Percentiles rank a stretch among this genome's conserved stretches.
Conservation (phyloP, 192 early-diverging fungal genomes). For the Linnemannia exigua region DNA sequence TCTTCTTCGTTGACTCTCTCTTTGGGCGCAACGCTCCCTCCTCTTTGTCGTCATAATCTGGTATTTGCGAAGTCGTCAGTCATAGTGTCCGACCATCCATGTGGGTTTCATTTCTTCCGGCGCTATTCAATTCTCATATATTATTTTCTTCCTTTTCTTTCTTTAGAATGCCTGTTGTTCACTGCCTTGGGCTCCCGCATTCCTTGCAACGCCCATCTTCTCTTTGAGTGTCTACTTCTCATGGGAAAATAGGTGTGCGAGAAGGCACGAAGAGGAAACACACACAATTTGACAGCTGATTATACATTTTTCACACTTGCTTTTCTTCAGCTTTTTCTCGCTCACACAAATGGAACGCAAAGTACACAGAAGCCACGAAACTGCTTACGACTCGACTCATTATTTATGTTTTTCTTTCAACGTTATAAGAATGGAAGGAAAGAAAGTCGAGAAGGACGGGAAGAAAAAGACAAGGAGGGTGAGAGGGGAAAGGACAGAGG, state of each 20-base stretch:
- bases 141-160: not conserved
- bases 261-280: too few species aligned
- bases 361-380: too few species aligned
- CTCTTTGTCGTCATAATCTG: not conserved
- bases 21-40: too few species aligned
- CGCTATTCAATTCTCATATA: not conserved
- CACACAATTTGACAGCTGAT: not conserved
- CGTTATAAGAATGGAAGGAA: not conserved
- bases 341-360: too few species aligned
- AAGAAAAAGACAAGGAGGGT: not conserved
- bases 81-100: not conserved
- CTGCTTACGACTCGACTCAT: too few species aligned
- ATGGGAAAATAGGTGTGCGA: not conserved
- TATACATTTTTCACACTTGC: too few species aligned
- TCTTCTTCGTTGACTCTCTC: not conserved
- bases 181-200: not conserved
- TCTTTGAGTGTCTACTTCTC: not conserved
- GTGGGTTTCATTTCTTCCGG: not conserved
- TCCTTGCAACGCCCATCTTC: not conserved
- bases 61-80: not conserved
- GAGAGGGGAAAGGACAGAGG: not conserved
- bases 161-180: not conserved
- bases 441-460: not conserved
- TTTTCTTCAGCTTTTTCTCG: too few species aligned
- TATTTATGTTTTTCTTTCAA: too few species aligned